A percentile compares a stretch with the other conserved stretches of the same genome.
phyloP scores from a whole-genome alignment of 2,329 filamentous ascomycete genomes.

The Cyphellophora attinorum region DNA sequence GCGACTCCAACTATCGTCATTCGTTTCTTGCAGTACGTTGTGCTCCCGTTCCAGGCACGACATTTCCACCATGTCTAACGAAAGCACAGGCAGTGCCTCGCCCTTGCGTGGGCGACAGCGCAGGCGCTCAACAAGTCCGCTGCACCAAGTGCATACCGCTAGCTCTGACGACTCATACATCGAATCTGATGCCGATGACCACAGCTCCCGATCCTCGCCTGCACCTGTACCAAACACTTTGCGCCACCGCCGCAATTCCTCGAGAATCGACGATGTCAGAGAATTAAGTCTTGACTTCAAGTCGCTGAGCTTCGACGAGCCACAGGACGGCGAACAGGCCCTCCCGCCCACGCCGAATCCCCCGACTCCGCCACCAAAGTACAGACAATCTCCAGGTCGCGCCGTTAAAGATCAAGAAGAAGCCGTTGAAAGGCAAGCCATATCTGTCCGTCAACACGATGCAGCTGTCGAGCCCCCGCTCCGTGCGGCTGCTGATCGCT shows the following conservation, averaged over 20 bases:
- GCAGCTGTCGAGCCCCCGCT: conserved; percentile 1
- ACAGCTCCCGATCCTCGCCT: neutral
- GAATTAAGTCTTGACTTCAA: neutral
- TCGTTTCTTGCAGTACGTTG: too few relatives aligned
- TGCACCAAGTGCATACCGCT: neutral
- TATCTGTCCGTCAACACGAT: neutral
- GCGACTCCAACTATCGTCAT: too few relatives aligned
- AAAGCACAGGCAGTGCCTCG: neutral
- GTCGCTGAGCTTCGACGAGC: neutral
- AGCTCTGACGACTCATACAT: neutral
- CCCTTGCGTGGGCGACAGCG: neutral
- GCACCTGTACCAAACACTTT: neutral
- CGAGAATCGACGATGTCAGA: neutral
- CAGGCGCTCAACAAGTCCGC: neutral
- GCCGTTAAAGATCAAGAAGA: conserved; percentile 4
- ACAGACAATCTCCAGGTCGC: neutral
- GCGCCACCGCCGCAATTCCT: neutral
- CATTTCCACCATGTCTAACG: neutral
- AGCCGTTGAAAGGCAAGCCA: neutral
- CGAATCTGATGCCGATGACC: neutral
- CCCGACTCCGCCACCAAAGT: neutral
- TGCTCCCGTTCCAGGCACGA: too few relatives aligned
- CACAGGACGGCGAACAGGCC: neutral
- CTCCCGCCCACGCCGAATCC: neutral
- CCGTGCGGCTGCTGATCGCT: conserved; percentile 61